Base-by-base conservation (phyloP, 768 basidiomycete genomes). In the Pulveroboletus sp. region DNA sequence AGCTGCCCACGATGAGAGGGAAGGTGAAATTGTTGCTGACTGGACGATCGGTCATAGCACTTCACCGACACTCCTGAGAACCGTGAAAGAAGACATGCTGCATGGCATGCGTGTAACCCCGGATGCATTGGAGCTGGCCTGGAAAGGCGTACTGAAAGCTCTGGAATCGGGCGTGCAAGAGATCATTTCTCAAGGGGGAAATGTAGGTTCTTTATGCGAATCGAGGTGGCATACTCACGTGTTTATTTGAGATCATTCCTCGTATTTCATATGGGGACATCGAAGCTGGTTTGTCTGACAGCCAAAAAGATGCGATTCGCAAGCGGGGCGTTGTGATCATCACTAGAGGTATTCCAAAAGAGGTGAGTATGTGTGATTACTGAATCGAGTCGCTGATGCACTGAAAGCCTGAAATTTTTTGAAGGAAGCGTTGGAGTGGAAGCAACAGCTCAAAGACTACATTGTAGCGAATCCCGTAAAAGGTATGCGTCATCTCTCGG, bases 361-460 rank as follows among this genome's bases (percentile, higher is more conserved):
- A 81, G 52, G 79, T 80, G 3, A 56, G 69, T 50, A 45, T 61
- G 52, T 49, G 1, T 43, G 10, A 31, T 16, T 53, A 40, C 57
- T 56, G 17, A 41, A 23, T 27, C 17, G 9, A 21, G 20, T 27
- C 8, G 27, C 27, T 27, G 9, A 9, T 27, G 25, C 25, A 9
- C 25, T 27, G 8, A 36, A 27, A 12, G 16, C 5, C 25, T 27
- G 25, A 27, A 36, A 40, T 16, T 5, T n/a, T 6, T 13, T 12
- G 13, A 50, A 85, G 76, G 77, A 84, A 68, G 87, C 81, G 0
- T 55, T 82, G 2, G 53, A 46, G 0, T 87, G 85, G 84, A 84
- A 85, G 52, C 59, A 63, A 20, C 65, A 70, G 6, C 73, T 87
- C 32, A 68, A 66, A 47, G 73, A 78, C 5, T 87, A 85, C 55